Percentiles rank a stretch among this genome's conserved stretches.
These are phyloP conservation scores for Triglochin maritima DNA, from an alignment of 106 monocot genomes.

Conservation along the genomic window DNA sequence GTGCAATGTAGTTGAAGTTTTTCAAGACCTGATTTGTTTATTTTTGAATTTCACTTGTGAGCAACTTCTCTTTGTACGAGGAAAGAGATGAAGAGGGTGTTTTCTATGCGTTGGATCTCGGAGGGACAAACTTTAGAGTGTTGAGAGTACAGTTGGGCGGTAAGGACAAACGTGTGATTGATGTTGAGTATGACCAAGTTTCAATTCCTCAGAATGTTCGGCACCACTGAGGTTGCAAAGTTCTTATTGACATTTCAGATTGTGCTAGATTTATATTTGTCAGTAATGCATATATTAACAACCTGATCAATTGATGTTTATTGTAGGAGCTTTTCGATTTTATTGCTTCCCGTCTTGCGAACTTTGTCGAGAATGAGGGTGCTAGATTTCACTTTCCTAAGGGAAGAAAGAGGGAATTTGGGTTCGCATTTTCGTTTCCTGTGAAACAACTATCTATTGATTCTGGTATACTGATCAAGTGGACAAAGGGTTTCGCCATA, in stretches of 20 bases:
- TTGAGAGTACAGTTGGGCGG: constrained; percentile 48
- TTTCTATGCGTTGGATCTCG: constrained; percentile 65
- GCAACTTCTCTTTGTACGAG: background rate
- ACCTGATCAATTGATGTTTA: background rate
- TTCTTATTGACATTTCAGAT: background rate
- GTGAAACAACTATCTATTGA: constrained; percentile 54
- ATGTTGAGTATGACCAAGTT: constrained; percentile 25
- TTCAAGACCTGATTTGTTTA: no score
- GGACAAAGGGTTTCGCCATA: constrained; percentile 68
- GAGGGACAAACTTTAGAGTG: constrained; percentile 59
- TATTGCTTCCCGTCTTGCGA: constrained; percentile 38
- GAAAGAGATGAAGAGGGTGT: constrained; percentile 44
- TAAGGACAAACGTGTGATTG: constrained; percentile 23
- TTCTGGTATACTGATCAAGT: constrained; percentile 65
- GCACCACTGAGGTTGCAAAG: constrained; percentile 22
- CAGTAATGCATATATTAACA: background rate
- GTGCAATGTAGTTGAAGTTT: no score
- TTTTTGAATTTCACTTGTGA: background rate
- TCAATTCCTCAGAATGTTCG: constrained; percentile 45
- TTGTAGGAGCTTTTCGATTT: constrained; percentile 54
- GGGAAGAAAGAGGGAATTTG: constrained; percentile 37
- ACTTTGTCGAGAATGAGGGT: constrained; percentile 30
- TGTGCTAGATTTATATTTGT: background rate
- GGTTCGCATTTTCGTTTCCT: constrained; percentile 72
- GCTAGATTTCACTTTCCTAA: constrained; percentile 19